Evolutionary conservation across 306 rosid genomes (phyloP), one percentile per base, ranked within the genome.

Genomic region (Cucumis cinereus): DNA sequence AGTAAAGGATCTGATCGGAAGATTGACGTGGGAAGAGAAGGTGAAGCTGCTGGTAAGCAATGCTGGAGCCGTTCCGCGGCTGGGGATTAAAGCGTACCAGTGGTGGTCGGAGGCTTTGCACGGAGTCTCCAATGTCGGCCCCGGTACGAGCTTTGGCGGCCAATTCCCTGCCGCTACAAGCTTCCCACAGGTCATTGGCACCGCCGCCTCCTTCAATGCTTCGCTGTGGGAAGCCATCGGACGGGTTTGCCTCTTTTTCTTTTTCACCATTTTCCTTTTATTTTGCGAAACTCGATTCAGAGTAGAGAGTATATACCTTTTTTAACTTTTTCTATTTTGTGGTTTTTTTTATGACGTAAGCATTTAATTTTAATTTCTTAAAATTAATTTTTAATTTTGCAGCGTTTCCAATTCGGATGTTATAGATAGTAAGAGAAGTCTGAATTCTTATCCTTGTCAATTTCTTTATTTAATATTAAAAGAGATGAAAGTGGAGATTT

Each of bases 91-190:
- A 78, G 89, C 89, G 8, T 93, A 93, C 15, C 95, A 90, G 62
- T 93, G 98, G 98, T 93, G 98, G 98, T 91, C 96, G 23, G 98
- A 93, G 83, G 98, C 92, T n/a, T 92, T 90, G 52, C 96, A 93
- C 17, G 98, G 98, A 0, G 90, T 93, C 55, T 93, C 97, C 10
- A 90, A 90, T 87, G 91, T 85, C 68, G 98, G 98, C 0, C 98
- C 95, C 0, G 97, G 96, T 0, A 88, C 95, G 5, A 83, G 54
- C 79, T 93, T 93, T 36, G 85, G 84, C 17, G 80, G 83, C 10
- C 52, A 38, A 6, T 90, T 90, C 63, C 95, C 98, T 36, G 91
- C 56, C 0, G 95, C 98, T 33, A 93, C 96, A 12, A 93, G 95
- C 76, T 93, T 93, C 84, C 98, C 98, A 66, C 98, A 93, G 66